Evolutionary conservation across 768 basidiomycete species (phyloP).

Genomic region (Chalciporus chontae): DNA sequence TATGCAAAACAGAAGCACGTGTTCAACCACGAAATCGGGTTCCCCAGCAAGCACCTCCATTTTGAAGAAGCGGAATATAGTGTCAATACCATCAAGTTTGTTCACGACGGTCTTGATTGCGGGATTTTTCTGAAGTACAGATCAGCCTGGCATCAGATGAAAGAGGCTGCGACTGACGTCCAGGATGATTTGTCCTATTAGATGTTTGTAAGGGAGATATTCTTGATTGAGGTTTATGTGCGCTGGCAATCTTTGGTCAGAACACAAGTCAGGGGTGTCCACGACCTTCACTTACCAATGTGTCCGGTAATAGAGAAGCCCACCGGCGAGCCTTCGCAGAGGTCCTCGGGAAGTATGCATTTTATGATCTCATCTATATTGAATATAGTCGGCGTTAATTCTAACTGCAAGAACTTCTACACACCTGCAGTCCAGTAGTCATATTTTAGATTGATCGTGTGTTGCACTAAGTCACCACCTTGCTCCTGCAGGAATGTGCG

Average conservation of each 20-base stretch:
- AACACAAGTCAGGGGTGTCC: background rate
- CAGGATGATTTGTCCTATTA: conserved; percentile 89
- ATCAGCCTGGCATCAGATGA: conserved; percentile 6
- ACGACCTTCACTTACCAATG: conserved; percentile 58
- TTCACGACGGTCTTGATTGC: conserved; percentile 87
- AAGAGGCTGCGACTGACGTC: conserved; percentile 55
- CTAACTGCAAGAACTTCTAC: background rate
- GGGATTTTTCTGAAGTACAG: conserved; percentile 71
- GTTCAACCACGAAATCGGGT: conserved; percentile 78
- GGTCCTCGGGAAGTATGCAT: conserved; percentile 73
- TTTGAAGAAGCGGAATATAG: conserved; percentile 85
- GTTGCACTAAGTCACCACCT: conserved; percentile 50
- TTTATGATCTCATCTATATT: conserved; percentile 77
- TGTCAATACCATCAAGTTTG: conserved; percentile 84
- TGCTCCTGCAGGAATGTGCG: conserved; percentile 54
- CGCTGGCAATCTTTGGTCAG: conserved; percentile 43
- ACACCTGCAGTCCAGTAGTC: conserved; percentile 86
- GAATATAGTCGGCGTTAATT: background rate
- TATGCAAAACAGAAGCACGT: conserved; percentile 49
- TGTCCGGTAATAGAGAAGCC: conserved; percentile 90
- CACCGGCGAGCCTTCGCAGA: conserved; percentile 75
- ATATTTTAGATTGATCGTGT: conserved; percentile 70
- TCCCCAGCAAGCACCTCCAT: conserved; percentile 98
- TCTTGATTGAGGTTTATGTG: conserved; percentile 90
- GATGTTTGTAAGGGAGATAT: conserved; percentile 85